These are phyloP conservation scores for Rhodotorula diobovata DNA, from an alignment of 768 basidiomycete genomes.

Conservation along the genomic window DNA sequence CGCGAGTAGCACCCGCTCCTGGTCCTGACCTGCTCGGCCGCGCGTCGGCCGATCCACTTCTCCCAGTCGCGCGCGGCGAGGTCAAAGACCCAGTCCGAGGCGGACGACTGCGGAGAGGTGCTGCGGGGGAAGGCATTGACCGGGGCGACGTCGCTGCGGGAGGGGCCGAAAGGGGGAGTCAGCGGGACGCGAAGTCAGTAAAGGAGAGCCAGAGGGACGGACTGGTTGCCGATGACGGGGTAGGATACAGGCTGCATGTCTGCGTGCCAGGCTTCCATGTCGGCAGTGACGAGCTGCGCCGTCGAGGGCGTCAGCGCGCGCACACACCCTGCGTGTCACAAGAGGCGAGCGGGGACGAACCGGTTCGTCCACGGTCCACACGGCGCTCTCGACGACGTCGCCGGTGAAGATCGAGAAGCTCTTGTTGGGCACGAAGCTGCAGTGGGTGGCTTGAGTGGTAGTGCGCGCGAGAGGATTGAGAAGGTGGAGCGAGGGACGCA, in stretches of 20 bases:
- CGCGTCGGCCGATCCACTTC: constrained; percentile 54
- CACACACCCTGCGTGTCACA: too few species aligned
- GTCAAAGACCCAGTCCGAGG: constrained; percentile 56
- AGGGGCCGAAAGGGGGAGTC: not conserved
- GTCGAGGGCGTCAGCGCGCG: too few species aligned
- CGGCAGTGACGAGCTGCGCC: constrained; percentile 11
- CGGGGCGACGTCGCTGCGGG: constrained; percentile 56
- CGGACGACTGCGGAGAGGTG: constrained; percentile 48
- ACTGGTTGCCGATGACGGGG: constrained; percentile 45
- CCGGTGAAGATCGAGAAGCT: constrained; percentile 62
- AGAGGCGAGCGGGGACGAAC: not conserved
- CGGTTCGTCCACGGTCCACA: constrained; percentile 25
- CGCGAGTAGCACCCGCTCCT: constrained; percentile 58
- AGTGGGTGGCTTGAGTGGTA: not conserved
- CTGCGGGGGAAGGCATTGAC: constrained; percentile 59
- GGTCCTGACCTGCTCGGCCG: constrained; percentile 52
- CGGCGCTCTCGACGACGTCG: constrained; percentile 55
- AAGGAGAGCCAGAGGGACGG: not conserved
- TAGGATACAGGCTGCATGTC: constrained; percentile 23
- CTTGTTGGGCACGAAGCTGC: constrained; percentile 29
- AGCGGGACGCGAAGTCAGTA: not conserved
- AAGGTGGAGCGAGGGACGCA: not conserved
- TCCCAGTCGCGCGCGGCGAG: constrained; percentile 39
- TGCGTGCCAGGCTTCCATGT: constrained; percentile 20
- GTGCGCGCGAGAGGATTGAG: not conserved